Evolutionary conservation across 2,329 filamentous ascomycete genomes (phyloP).

Genomic region (Nemania sp.): DNA sequence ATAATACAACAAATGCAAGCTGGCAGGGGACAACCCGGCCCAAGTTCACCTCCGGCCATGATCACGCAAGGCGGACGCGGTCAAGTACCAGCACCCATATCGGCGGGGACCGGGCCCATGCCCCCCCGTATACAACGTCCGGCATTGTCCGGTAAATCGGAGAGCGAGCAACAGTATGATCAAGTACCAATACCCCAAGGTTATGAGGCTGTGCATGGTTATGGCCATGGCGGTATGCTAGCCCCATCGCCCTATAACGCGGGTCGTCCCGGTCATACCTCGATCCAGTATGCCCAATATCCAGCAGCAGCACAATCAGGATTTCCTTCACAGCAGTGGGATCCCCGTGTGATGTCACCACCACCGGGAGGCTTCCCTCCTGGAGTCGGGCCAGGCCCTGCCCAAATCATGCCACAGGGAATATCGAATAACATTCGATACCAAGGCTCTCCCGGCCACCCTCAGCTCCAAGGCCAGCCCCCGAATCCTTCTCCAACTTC

Average conservation of each 20-base stretch:
- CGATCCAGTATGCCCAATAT: slow-evolving; percentile 26
- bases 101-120: slow-evolving; percentile 20
- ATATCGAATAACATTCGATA: slow-evolving; percentile 16
- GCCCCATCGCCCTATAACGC: slow-evolving; percentile 38
- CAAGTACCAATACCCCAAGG: slow-evolving; percentile 40
- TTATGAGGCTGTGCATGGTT: slow-evolving; percentile 41
- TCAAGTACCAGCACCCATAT: slow-evolving; percentile 28
- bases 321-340: slow-evolving; percentile 28
- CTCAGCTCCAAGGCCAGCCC: slow-evolving; percentile 1
- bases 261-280: slow-evolving; percentile 26
- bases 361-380: slow-evolving; percentile 18
- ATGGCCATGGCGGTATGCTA: slow-evolving; percentile 33
- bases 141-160: slow-evolving; percentile 13
- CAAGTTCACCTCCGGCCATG: slow-evolving; percentile 12
- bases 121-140: slow-evolving; percentile 21
- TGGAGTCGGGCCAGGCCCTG: slow-evolving; percentile 5
- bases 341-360: slow-evolving; percentile 27
- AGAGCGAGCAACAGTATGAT: slow-evolving; percentile 35
- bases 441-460: slow-evolving; percentile 5
- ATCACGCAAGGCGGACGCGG: slow-evolving; percentile 23
- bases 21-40: slow-evolving; percentile 7
- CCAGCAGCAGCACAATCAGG: slow-evolving; percentile 20
- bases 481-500: neutral
- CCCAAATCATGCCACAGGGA: slow-evolving; percentile 11
- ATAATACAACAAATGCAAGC: slow-evolving; percentile 28